Percentiles rank a stretch among this genome's conserved stretches.
Conservation (phyloP, 768 basidiomycete species). For the Hygrophorus pudorinus region DNA sequence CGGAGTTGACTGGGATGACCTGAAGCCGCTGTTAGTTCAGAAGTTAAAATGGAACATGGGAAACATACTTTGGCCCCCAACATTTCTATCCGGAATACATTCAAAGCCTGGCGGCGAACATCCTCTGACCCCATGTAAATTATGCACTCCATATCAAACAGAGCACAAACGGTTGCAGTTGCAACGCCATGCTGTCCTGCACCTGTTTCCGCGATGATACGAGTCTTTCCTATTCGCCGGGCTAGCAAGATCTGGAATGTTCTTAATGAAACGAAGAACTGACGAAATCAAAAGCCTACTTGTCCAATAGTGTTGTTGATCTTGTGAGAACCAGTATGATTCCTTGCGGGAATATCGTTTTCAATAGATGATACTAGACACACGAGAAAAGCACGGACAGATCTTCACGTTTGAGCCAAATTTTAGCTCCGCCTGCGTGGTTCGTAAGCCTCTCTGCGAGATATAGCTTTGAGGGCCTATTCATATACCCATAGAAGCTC, state of each 20-base stretch:
- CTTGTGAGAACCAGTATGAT: conserved; percentile 98
- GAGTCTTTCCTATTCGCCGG: conserved; percentile 85
- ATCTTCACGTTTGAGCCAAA: conserved; percentile 97
- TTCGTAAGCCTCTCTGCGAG: conserved; percentile 86
- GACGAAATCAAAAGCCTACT: conserved; percentile 27
- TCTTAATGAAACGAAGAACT: not conserved
- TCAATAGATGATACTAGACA: conserved; percentile 2
- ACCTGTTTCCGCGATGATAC: conserved; percentile 98
- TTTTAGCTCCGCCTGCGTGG: conserved; percentile 84
- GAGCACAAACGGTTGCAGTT: conserved; percentile 95
- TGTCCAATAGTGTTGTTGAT: conserved; percentile 99
- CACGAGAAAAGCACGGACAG: conserved; percentile 36
- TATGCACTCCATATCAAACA: conserved; percentile 90
- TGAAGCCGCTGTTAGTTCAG: conserved; percentile 18
- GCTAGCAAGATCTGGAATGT: conserved; percentile 75
- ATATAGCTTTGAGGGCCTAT: conserved; percentile 87
- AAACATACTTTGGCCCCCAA: conserved; percentile 72
- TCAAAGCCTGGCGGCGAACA: conserved; percentile 89
- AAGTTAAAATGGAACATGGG: not conserved
- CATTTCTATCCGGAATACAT: conserved; percentile 98
- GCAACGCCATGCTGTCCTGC: conserved; percentile 99
- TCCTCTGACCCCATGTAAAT: conserved; percentile 99
- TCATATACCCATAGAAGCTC: conserved; percentile 86
- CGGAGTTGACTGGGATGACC: conserved; percentile 92
- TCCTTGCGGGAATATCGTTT: conserved; percentile 33